A percentile compares a stretch with the other conserved stretches of the same genome.
Conservation (phyloP, 371 early-diverging fungal species). For the Mucor velutinosus region DNA sequence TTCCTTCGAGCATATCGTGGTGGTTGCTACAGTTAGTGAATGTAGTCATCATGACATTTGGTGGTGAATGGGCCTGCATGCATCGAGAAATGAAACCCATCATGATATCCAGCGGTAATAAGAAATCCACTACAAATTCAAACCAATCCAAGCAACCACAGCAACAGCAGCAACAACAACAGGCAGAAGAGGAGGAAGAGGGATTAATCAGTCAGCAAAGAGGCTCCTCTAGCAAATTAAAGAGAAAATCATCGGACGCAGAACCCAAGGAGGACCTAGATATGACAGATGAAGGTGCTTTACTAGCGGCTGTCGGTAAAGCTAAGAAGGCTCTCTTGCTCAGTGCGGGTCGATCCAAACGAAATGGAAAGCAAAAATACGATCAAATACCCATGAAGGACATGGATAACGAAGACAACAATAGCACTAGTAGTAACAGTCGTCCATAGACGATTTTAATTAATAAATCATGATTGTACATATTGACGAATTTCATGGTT, state of each 20-base stretch:
- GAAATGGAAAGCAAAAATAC: slow-evolving; percentile 33
- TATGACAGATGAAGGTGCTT: slow-evolving; percentile 23
- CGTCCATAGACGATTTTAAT: background rate
- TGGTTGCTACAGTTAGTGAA: slow-evolving; percentile 65
- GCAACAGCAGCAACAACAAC: background rate
- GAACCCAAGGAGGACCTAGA: background rate
- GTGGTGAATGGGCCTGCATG: slow-evolving; percentile 86
- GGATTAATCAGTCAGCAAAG: background rate
- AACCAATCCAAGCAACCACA: slow-evolving; percentile 5
- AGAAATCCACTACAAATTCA: slow-evolving; percentile 12
- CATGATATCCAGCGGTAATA: slow-evolving; percentile 38
- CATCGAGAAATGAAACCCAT: slow-evolving; percentile 84
- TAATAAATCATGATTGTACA: background rate
- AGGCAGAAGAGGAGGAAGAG: background rate
- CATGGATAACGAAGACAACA: slow-evolving; percentile 11
- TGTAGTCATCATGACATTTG: slow-evolving; percentile 67
- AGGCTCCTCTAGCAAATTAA: slow-evolving; percentile 2
- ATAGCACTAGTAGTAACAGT: background rate
- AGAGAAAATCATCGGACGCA: slow-evolving; percentile 27
- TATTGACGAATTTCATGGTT: background rate
- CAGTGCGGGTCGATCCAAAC: slow-evolving; percentile 13
- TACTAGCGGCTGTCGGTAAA: slow-evolving; percentile 39
- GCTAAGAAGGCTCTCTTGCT: slow-evolving; percentile 35
- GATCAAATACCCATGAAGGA: slow-evolving; percentile 44
- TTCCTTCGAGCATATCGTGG: slow-evolving; percentile 71